Conservation (phyloP, 2,329 filamentous ascomycete genomes). For the Cyphellophora attinorum region DNA sequence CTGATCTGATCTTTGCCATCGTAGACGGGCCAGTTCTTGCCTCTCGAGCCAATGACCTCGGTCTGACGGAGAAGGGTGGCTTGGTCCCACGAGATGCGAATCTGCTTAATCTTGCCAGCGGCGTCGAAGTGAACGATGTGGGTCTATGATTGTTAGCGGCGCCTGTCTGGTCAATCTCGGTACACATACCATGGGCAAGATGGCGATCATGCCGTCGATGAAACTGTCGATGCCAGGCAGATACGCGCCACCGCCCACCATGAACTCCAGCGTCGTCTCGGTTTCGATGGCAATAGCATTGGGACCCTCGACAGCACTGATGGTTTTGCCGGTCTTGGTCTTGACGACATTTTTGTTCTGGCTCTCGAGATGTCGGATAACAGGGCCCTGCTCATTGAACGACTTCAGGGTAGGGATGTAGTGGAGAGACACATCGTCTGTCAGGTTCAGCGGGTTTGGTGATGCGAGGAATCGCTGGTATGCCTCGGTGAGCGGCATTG, state of each 20-base stretch:
- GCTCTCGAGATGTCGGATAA: slow-evolving; percentile 70
- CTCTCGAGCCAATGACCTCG: slow-evolving; percentile 82
- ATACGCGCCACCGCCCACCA: slow-evolving; percentile 72
- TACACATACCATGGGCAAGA: slow-evolving; percentile 66
- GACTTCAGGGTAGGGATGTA: slow-evolving; percentile 84
- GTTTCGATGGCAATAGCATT: slow-evolving; percentile 66
- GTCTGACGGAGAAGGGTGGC: slow-evolving; percentile 84
- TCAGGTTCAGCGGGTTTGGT: slow-evolving; percentile 54
- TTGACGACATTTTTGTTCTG: slow-evolving; percentile 61
- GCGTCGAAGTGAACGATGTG: slow-evolving; percentile 81
- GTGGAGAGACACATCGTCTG: slow-evolving; percentile 60
- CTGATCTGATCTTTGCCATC: slow-evolving; percentile 76
- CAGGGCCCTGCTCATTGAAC: slow-evolving; percentile 60
- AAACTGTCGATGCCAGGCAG: slow-evolving; percentile 89
- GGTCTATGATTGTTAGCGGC: slow-evolving; percentile 41
- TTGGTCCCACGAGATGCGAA: slow-evolving; percentile 93
- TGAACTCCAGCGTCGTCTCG: slow-evolving; percentile 74
- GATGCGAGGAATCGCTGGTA: slow-evolving; percentile 66
- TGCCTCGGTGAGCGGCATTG: slow-evolving; percentile 35
- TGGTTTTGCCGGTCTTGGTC: slow-evolving; percentile 70
- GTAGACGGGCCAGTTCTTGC: slow-evolving; percentile 89
- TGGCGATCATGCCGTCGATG: slow-evolving; percentile 68
- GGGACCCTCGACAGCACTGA: slow-evolving; percentile 63
- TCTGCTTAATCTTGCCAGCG: slow-evolving; percentile 69
- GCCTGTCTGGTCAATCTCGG: slow-evolving; percentile 2